Evolutionary conservation across 495 filamentous ascomycete species (phyloP).

Genomic region (Geopyxis carbonaria): DNA sequence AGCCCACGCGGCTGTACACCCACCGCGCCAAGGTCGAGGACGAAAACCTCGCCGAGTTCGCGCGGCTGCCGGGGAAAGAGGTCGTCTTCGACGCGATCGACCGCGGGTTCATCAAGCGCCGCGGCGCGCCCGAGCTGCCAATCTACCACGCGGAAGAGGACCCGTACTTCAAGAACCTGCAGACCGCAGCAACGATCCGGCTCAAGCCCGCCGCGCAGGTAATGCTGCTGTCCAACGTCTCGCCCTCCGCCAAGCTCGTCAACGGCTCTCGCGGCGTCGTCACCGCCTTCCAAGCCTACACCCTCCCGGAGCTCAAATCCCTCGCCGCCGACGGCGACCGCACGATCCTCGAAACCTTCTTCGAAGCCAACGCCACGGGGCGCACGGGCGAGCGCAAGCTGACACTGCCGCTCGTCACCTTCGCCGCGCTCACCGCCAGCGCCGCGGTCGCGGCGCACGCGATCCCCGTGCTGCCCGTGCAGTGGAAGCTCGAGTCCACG

Average conservation of each 20-base stretch:
- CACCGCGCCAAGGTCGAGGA: slow-evolving; percentile 9
- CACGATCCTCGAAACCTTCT: not conserved
- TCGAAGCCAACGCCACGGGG: not conserved
- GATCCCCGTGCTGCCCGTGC: not conserved
- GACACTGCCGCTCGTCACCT: not conserved
- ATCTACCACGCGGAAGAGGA: not conserved
- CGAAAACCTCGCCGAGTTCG: slow-evolving; percentile 17
- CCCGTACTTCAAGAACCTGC: slow-evolving; percentile 11
- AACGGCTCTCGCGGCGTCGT: slow-evolving; percentile 37
- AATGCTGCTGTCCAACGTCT: slow-evolving; percentile 32
- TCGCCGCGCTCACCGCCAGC: not conserved
- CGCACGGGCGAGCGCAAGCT: not conserved
- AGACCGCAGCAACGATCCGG: slow-evolving; percentile 18
- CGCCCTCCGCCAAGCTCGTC: slow-evolving; percentile 26
- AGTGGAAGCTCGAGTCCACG: not conserved
- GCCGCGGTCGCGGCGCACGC: not conserved
- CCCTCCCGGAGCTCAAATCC: not conserved
- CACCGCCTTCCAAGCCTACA: too few species aligned
- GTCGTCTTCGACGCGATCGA: slow-evolving; percentile 12
- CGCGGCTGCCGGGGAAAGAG: slow-evolving; percentile 1
- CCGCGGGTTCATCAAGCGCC: not conserved
- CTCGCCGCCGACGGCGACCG: not conserved
- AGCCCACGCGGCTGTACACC: slow-evolving; percentile 17
- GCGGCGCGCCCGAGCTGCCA: not conserved
- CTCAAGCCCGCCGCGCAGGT: slow-evolving; percentile 33